A percentile compares a stretch with the other conserved stretches of the same genome.
Conservation (phyloP, 2,329 filamentous ascomycete genomes). For the Parafenestella ontariensis region DNA sequence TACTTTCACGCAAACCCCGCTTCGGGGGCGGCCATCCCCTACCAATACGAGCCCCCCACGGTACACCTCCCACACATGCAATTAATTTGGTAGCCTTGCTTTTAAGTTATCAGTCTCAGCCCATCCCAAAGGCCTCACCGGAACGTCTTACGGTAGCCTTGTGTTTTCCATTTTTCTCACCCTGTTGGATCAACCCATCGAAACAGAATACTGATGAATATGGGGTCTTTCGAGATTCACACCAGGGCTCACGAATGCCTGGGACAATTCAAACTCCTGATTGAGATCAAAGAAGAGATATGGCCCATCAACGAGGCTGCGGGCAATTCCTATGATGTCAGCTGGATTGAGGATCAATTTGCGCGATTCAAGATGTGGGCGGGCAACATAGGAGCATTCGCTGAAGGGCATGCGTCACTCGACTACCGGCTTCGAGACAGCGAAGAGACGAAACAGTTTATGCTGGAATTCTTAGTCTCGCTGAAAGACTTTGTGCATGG, state of each 20-base stretch:
- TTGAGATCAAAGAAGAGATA: neutral
- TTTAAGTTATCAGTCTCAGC: no score
- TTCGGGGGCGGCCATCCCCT: no score
- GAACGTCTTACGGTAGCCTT: no score
- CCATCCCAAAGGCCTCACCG: no score
- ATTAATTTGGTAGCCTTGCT: no score
- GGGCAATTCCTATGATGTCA: neutral
- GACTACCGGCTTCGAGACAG: slow-evolving; percentile 18
- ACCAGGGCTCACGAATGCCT: slow-evolving; percentile 1
- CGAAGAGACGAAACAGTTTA: slow-evolving; percentile 1
- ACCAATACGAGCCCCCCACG: no score
- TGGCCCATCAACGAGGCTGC: neutral
- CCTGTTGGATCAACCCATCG: no score
- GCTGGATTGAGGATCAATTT: slow-evolving; percentile 11
- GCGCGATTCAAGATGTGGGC: slow-evolving; percentile 24
- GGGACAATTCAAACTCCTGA: neutral
- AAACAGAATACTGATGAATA: no score
- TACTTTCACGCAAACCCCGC: no score
- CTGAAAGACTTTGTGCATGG: neutral
- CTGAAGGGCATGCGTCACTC: slow-evolving; percentile 20
- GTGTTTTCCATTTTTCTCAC: no score
- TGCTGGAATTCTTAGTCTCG: neutral
- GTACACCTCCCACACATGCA: no score
- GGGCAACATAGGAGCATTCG: slow-evolving; percentile 22
- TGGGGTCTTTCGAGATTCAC: no score